Percentiles rank a stretch among this genome's conserved stretches.
Evolutionary conservation across 371 early-diverging fungal species (phyloP).

Genomic region (Nematocida sp.): DNA sequence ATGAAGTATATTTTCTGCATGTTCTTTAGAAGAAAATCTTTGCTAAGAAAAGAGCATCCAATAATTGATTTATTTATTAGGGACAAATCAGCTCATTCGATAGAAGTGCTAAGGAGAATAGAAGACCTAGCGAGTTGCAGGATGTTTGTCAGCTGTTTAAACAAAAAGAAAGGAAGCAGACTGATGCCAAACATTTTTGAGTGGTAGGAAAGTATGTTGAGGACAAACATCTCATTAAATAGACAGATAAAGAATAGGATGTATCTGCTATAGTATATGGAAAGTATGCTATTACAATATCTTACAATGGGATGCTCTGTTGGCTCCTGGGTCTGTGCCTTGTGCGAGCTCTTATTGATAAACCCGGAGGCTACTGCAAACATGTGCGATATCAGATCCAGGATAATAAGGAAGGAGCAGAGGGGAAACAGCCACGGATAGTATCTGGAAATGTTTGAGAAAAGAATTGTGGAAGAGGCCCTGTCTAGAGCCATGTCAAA

Average conservation of each 20-base stretch:
- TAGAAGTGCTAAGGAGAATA: slow-evolving; percentile 9
- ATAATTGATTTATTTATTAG: too few relatives aligned
- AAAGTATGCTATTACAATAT: slow-evolving; percentile 6
- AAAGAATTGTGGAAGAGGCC: slow-evolving; percentile 46
- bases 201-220: slow-evolving; percentile 11
- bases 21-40: too few relatives aligned
- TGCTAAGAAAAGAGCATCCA: too few relatives aligned
- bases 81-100: neutral
- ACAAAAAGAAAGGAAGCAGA: neutral
- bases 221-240: slow-evolving; percentile 8
- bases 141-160: slow-evolving; percentile 32
- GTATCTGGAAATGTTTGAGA: neutral
- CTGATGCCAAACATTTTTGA: neutral
- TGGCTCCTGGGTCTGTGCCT: neutral
- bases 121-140: slow-evolving; percentile 32
- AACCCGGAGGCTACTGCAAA: slow-evolving; percentile 6
- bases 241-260: slow-evolving; percentile 9
- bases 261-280: slow-evolving; percentile 24
- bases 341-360: slow-evolving; percentile 20
- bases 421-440: slow-evolving; percentile 1
- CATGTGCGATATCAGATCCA: slow-evolving; percentile 33
- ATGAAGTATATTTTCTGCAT: too few relatives aligned
- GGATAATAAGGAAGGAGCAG: neutral
- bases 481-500: slow-evolving; percentile 63
- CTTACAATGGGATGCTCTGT: neutral